A percentile compares a stretch with the other conserved stretches of the same genome.
These are phyloP conservation scores for Grosmannia clavigera DNA, from an alignment of 2,329 filamentous ascomycete genomes.

Conservation along the genomic window DNA sequence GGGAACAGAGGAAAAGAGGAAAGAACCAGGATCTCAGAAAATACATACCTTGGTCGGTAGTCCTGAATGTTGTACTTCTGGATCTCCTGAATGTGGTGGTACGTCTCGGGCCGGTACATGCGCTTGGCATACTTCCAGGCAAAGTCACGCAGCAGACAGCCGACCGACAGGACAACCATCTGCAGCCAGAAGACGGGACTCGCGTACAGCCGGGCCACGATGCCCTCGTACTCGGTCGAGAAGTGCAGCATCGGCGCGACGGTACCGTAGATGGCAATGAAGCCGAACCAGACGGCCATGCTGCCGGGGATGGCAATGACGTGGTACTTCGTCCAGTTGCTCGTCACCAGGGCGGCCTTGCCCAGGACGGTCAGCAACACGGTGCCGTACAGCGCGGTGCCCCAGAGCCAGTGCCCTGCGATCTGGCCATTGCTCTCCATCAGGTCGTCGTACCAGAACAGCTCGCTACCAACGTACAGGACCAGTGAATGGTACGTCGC, in stretches of 20 bases:
- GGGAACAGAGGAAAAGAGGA: neutral
- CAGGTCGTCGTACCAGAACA: slow-evolving; percentile 73
- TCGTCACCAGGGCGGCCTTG: slow-evolving; percentile 89
- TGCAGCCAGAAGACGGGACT: slow-evolving; percentile 88
- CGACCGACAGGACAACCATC: slow-evolving; percentile 61
- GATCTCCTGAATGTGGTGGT: slow-evolving; percentile 98
- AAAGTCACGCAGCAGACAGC: slow-evolving; percentile 82
- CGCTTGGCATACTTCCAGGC: slow-evolving; percentile 95
- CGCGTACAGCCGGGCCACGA: slow-evolving; percentile 67
- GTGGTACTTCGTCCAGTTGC: slow-evolving; percentile 98
- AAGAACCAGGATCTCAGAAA: neutral
- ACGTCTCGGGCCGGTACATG: slow-evolving; percentile 92
- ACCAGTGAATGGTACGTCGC: slow-evolving; percentile 92
- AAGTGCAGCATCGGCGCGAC: slow-evolving; percentile 74
- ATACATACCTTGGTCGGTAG: slow-evolving; percentile 74
- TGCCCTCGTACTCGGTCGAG: slow-evolving; percentile 72
- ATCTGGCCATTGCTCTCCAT: slow-evolving; percentile 66
- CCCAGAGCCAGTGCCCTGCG: slow-evolving; percentile 97
- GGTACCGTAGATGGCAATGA: slow-evolving; percentile 76
- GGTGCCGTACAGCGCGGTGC: slow-evolving; percentile 83
- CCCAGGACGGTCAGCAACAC: slow-evolving; percentile 88
- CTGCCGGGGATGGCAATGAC: slow-evolving; percentile 90
- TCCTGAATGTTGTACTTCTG: slow-evolving; percentile 99
- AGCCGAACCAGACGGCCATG: slow-evolving; percentile 81
- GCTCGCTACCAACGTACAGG: slow-evolving; percentile 73